A percentile compares a stretch with the other conserved stretches of the same genome.
Conservation (phyloP, 257 asterid genomes). For the Penstemon newberryi region DNA sequence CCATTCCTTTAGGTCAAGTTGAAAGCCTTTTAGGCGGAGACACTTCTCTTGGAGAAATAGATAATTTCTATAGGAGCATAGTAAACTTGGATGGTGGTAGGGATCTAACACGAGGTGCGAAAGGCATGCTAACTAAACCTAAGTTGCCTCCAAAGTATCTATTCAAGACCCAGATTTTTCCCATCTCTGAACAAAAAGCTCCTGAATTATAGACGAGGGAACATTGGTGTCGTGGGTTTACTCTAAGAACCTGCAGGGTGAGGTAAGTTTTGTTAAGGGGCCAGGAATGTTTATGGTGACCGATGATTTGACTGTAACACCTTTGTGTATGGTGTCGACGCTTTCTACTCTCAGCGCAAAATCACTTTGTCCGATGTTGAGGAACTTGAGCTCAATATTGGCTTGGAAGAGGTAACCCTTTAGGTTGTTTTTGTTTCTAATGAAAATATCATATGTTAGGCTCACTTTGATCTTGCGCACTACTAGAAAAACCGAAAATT, state of each 20-base stretch:
- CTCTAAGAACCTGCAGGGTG: constrained; percentile 16
- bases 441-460: too few relatives aligned
- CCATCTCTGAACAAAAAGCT: background rate
- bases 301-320: constrained; percentile 30
- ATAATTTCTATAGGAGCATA: constrained; percentile 24
- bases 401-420: constrained; percentile 24
- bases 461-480: constrained; percentile 6
- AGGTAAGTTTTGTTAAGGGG: constrained; percentile 19
- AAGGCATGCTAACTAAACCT: constrained; percentile 1
- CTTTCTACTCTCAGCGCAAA: background rate
- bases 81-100: background rate
- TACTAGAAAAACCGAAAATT: too few relatives aligned
- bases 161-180: constrained; percentile 17
- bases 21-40: constrained; percentile 4
- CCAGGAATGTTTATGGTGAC: constrained; percentile 16
- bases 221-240: background rate
- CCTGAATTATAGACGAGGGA: background rate
- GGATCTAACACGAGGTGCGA: background rate
- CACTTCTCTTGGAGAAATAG: constrained; percentile 2
- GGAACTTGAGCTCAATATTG: constrained; percentile 15
- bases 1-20: constrained; percentile 25
- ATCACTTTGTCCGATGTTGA: constrained; percentile 20
- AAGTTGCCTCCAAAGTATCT: constrained; percentile 8
- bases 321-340: background rate
- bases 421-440: too few relatives aligned